Evolutionary conservation across 345 rosid species (phyloP).

Genomic region (Dipteronia dyeriana): DNA sequence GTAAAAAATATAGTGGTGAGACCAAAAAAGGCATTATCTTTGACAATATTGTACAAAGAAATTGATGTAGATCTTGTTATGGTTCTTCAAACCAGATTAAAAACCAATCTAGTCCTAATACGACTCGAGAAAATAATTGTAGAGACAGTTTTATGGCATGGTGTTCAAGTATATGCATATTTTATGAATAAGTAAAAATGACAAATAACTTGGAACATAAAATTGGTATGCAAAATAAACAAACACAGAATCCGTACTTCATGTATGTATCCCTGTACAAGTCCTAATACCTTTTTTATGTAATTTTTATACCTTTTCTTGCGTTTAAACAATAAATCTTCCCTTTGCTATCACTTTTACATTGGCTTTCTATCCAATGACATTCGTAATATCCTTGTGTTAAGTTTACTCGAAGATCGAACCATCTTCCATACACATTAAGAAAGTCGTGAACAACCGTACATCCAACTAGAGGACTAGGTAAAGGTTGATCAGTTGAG

Average conservation of each 20-base stretch:
- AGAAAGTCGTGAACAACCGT: too few relatives aligned
- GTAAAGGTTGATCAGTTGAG: too few relatives aligned
- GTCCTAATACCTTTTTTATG: background rate
- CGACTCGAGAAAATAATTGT: background rate
- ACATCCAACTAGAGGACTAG: too few relatives aligned
- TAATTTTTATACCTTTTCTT: background rate
- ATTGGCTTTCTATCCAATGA: constrained; percentile 4
- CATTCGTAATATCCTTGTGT: constrained; percentile 8
- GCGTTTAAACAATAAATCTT: background rate
- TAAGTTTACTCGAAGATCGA: too few relatives aligned
- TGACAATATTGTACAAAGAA: background rate
- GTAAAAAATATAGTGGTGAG: background rate
- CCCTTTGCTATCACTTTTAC: background rate
- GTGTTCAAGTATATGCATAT: too few relatives aligned
- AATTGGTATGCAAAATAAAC: background rate
- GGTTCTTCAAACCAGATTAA: too few relatives aligned
- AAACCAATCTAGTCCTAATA: background rate
- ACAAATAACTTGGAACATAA: too few relatives aligned
- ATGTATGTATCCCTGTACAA: background rate
- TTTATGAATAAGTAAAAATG: too few relatives aligned
- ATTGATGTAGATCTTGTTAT: background rate
- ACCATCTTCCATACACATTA: too few relatives aligned
- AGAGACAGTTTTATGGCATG: too few relatives aligned
- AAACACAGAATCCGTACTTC: background rate
- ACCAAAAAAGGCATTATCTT: background rate